A percentile compares a stretch with the other conserved stretches of the same genome.
Evolutionary conservation across 208 protist genomes (phyloP).

Genomic region (Endotrypanum monterogeii): DNA sequence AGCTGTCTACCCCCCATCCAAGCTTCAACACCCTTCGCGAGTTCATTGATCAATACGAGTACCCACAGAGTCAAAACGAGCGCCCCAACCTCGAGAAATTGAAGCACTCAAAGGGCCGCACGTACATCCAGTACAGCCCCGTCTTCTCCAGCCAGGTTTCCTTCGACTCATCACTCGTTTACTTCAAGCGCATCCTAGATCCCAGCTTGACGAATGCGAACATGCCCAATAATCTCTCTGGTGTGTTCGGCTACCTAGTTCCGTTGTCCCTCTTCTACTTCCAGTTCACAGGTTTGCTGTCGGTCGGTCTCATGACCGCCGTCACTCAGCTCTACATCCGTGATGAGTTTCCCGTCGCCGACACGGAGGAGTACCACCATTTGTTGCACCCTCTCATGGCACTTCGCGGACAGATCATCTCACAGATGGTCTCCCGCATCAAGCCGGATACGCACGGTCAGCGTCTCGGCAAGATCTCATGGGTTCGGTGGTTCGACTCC

Average conservation of each 20-base stretch:
- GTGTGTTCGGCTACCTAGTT: constrained; percentile 77
- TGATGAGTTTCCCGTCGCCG: constrained; percentile 76
- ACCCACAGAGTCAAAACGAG: constrained; percentile 28
- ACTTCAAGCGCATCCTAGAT: constrained; percentile 77
- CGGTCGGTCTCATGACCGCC: constrained; percentile 81
- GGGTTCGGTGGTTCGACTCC: constrained; percentile 82
- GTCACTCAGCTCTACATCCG: constrained; percentile 85
- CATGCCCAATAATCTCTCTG: constrained; percentile 73
- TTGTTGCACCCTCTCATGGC: constrained; percentile 62
- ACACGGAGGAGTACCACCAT: constrained; percentile 74
- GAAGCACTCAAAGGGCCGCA: constrained; percentile 81
- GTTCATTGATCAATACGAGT: constrained; percentile 55
- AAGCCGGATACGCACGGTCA: constrained; percentile 33
- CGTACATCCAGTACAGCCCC: constrained; percentile 78
- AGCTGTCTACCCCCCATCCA: constrained; percentile 54
- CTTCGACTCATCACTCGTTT: constrained; percentile 61
- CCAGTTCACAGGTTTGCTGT: constrained; percentile 78
- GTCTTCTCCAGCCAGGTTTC: constrained; percentile 62
- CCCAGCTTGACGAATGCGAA: constrained; percentile 49
- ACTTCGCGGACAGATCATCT: constrained; percentile 75
- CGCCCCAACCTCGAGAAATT: constrained; percentile 39
- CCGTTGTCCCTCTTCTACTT: constrained; percentile 86
- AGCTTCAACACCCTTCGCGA: constrained; percentile 53
- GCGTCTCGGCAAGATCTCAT: constrained; percentile 62
- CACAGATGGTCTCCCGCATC: constrained; percentile 68